These are phyloP conservation scores for Arthrobotrys sphaeroides DNA, from an alignment of 2,329 filamentous ascomycete genomes.

Conservation along the genomic window DNA sequence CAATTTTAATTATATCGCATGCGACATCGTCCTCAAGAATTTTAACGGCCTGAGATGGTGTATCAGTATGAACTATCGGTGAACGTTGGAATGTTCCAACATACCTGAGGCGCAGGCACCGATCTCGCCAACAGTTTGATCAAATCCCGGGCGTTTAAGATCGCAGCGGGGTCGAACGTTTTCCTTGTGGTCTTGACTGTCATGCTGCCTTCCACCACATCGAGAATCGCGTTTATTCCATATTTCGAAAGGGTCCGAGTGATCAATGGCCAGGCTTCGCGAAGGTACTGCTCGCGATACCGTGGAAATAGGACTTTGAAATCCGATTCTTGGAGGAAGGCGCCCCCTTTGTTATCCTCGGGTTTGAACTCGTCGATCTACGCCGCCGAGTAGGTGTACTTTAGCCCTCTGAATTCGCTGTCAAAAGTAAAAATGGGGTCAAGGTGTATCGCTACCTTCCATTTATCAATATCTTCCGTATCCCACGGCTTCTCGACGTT, in stretches of 20 bases:
- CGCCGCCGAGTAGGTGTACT: neutral
- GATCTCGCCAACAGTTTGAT: constrained; percentile 91
- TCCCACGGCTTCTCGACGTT: constrained; percentile 94
- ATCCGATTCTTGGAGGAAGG: constrained; percentile 90
- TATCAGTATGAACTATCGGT: neutral
- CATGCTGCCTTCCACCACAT: constrained; percentile 96
- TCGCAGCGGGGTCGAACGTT: constrained; percentile 89
- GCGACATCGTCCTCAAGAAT: constrained; percentile 92
- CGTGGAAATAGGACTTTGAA: constrained; percentile 91
- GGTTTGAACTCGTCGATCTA: constrained; percentile 83
- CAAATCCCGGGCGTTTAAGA: constrained; percentile 91
- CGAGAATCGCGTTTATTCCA: constrained; percentile 88
- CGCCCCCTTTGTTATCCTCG: constrained; percentile 83
- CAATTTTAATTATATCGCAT: constrained; percentile 95
- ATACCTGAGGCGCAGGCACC: constrained; percentile 81
- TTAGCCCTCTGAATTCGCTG: neutral
- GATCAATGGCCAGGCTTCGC: constrained; percentile 90
- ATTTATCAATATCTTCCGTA: constrained; percentile 96
- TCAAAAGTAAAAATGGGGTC: neutral
- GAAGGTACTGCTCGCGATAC: constrained; percentile 93
- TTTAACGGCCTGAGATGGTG: constrained; percentile 73
- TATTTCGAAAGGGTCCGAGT: constrained; percentile 86
- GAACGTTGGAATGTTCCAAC: constrained; percentile 47
- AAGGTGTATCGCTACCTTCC: constrained; percentile 70
- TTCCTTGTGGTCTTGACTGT: constrained; percentile 93